phyloP scores from a whole-genome alignment of 2,329 filamentous ascomycete species.

The Monosporascus ibericus region DNA sequence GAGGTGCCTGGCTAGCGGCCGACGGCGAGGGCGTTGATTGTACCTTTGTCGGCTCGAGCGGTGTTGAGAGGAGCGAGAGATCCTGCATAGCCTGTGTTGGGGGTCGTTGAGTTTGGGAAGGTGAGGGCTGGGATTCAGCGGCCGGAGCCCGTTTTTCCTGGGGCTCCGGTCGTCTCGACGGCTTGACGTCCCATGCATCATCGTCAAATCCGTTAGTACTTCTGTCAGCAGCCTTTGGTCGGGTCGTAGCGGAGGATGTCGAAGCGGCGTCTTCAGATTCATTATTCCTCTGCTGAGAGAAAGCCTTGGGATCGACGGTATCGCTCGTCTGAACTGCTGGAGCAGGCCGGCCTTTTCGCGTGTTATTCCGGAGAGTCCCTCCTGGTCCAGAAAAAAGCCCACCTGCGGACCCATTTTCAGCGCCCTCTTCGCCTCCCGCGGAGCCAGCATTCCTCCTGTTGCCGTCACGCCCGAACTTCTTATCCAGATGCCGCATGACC shows the following conservation, averaged over 20 bases:
- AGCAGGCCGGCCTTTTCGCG: slow-evolving; percentile 81
- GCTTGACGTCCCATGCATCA: slow-evolving; percentile 95
- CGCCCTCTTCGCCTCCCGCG: slow-evolving; percentile 39
- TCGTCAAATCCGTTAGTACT: slow-evolving; percentile 65
- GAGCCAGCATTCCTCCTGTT: slow-evolving; percentile 38
- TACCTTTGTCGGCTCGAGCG: slow-evolving; percentile 45
- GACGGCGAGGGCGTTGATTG: slow-evolving; percentile 26
- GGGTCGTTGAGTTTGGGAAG: slow-evolving; percentile 23
- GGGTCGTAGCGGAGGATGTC: slow-evolving; percentile 24
- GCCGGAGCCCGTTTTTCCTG: slow-evolving; percentile 49
- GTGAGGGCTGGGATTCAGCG: slow-evolving; percentile 43
- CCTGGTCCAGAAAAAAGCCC: slow-evolving; percentile 90
- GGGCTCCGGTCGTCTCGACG: slow-evolving; percentile 51
- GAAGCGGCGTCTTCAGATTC: slow-evolving; percentile 34
- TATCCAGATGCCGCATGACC: slow-evolving; percentile 83
- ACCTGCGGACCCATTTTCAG: slow-evolving; percentile 47
- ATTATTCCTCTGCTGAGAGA: slow-evolving; percentile 56
- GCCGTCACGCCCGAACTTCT: slow-evolving; percentile 65
- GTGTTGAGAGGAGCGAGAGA: slow-evolving; percentile 46
- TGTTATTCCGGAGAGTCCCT: slow-evolving; percentile 90
- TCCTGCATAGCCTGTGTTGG: slow-evolving; percentile 42
- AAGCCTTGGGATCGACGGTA: slow-evolving; percentile 79
- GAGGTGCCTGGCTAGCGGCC: slow-evolving; percentile 25
- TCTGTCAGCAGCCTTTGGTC: slow-evolving; percentile 26
- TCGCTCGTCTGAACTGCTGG: slow-evolving; percentile 83